Percentiles rank a stretch among this genome's conserved stretches.
Evolutionary conservation across 306 rosid genomes (phyloP).

Genomic region (Psophocarpus tetragonolobus): DNA sequence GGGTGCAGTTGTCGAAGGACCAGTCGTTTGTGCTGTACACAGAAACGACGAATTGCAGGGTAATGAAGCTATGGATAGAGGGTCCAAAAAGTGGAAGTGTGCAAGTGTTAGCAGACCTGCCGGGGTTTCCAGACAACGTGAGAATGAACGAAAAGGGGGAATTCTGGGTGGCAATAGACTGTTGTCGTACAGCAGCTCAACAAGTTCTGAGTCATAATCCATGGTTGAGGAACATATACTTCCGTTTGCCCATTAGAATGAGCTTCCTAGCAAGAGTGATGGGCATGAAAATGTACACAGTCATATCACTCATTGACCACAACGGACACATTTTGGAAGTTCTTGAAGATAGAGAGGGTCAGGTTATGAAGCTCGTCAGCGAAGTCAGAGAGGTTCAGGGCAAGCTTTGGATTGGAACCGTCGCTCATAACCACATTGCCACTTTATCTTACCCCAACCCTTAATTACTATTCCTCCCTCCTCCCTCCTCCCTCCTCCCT

Average conservation of each 20-base stretch:
- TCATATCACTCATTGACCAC: slow-evolving; percentile 59
- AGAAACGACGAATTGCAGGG: slow-evolving; percentile 95
- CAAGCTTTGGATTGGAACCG: slow-evolving; percentile 94
- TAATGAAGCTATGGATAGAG: slow-evolving; percentile 71
- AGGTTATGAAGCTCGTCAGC: slow-evolving; percentile 82
- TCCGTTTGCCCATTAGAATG: slow-evolving; percentile 74
- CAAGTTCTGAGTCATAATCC: slow-evolving; percentile 73
- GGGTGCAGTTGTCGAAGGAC: slow-evolving; percentile 76
- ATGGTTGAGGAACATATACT: slow-evolving; percentile 74
- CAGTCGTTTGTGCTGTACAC: slow-evolving; percentile 70
- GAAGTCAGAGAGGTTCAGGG: slow-evolving; percentile 80
- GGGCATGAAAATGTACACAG: slow-evolving; percentile 93
- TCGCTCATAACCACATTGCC: slow-evolving; percentile 90
- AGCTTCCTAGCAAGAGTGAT: slow-evolving; percentile 56
- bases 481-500: neutral
- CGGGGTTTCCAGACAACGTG: slow-evolving; percentile 92
- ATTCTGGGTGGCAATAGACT: slow-evolving; percentile 93
- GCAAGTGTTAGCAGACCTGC: slow-evolving; percentile 63
- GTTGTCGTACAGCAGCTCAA: slow-evolving; percentile 80
- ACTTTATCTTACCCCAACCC: slow-evolving; percentile 66
- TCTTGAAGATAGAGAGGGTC: slow-evolving; percentile 70
- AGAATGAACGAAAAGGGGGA: slow-evolving; percentile 73
- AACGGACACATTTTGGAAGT: slow-evolving; percentile 78
- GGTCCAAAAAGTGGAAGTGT: slow-evolving; percentile 55
- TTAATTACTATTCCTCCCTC: neutral